A percentile compares a stretch with the other conserved stretches of the same genome.
phyloP scores from a whole-genome alignment of 139 green algal species.

The Chlorella sp. region DNA sequence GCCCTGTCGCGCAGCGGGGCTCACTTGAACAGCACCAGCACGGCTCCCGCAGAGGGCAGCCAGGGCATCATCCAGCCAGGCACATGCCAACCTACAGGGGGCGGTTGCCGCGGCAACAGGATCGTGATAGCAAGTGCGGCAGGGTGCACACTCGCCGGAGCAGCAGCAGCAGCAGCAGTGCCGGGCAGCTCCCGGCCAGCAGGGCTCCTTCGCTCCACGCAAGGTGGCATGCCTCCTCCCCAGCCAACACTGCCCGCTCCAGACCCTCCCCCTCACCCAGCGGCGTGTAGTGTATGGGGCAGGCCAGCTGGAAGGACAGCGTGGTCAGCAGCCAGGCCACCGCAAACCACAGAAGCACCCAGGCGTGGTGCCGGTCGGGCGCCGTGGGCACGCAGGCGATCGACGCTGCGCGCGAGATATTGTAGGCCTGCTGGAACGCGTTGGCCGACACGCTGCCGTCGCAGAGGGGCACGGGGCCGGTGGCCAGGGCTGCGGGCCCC shows the following conservation, averaged over 20 bases:
- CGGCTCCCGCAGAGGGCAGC: conserved; percentile 41
- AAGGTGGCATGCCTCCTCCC: not conserved
- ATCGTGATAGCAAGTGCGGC: not conserved
- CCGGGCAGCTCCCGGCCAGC: not conserved
- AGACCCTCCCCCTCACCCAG: no score
- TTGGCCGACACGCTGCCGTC: not conserved
- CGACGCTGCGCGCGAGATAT: no score
- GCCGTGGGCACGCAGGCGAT: not conserved
- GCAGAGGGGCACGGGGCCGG: not conserved
- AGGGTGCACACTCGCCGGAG: not conserved
- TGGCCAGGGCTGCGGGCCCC: not conserved
- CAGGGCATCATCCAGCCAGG: conserved; percentile 40
- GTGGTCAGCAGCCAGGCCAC: conserved; percentile 11
- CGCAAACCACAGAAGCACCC: not conserved
- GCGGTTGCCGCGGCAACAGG: conserved; percentile 25
- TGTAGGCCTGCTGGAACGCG: no score
- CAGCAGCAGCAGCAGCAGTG: not conserved
- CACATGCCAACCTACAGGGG: conserved; percentile 21
- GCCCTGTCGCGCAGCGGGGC: not conserved
- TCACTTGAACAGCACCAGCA: conserved; percentile 39
- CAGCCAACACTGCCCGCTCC: no score
- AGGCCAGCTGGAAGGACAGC: conserved; percentile 21
- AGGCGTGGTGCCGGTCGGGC: not conserved
- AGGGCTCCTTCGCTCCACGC: not conserved
- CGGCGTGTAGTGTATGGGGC: conserved; percentile 15